phyloP scores from a whole-genome alignment of 345 rosid genomes.

The Salix koriyanagi region DNA sequence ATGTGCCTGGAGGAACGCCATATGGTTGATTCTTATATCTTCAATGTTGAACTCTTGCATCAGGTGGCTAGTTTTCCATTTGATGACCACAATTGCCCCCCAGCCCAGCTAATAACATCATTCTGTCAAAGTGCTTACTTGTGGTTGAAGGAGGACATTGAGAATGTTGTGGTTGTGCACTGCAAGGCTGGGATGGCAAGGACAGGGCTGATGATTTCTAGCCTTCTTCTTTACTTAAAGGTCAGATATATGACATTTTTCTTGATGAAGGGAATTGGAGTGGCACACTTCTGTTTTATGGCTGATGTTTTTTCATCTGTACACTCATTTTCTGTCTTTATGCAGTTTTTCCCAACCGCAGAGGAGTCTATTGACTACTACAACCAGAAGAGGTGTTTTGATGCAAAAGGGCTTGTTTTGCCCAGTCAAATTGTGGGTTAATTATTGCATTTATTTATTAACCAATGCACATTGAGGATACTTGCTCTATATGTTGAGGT shows the following conservation, averaged over 20 bases:
- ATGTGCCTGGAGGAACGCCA: not conserved
- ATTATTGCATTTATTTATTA: not conserved
- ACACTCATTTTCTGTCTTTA: constrained; percentile 5
- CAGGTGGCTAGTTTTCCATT: constrained; percentile 94
- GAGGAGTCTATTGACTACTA: constrained; percentile 81
- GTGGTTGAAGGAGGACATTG: constrained; percentile 87
- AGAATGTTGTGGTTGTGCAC: constrained; percentile 89
- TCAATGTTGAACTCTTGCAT: constrained; percentile 7
- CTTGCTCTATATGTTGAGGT: not conserved
- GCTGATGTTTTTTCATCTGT: constrained; percentile 6
- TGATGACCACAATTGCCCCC: constrained; percentile 88
- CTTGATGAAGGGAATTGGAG: constrained; percentile 11
- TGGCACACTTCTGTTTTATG: constrained; percentile 3
- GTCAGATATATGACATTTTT: constrained; percentile 21
- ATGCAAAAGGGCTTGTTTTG: constrained; percentile 86
- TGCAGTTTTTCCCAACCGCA: constrained; percentile 89
- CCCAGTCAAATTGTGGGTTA: constrained; percentile 87
- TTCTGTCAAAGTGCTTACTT: constrained; percentile 85
- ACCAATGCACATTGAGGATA: not conserved
- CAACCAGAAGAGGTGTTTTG: constrained; percentile 88
- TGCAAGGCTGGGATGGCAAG: constrained; percentile 96
- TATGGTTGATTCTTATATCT: constrained; percentile 5
- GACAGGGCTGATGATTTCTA: constrained; percentile 88
- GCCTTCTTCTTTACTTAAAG: constrained; percentile 76
- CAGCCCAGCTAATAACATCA: constrained; percentile 65